Base-by-base conservation (phyloP, 2,329 filamentous ascomycete genomes). In the Leptographium wingfieldii region DNA sequence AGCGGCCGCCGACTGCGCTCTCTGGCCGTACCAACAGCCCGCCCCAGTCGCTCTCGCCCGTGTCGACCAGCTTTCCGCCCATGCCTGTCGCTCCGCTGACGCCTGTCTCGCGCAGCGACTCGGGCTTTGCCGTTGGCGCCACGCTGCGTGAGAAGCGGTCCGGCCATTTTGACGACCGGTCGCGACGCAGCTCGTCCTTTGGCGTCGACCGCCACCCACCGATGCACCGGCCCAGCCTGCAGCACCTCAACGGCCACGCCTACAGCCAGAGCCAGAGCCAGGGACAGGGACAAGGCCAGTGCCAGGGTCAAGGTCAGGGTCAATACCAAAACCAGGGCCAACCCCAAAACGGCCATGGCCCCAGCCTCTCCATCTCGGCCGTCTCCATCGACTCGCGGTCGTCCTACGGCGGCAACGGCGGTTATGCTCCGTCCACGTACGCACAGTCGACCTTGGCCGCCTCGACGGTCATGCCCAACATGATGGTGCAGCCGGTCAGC, bases 121-220 rank as follows among this genome's bases (percentile, higher is more conserved):
- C 92, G 5, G 92, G 90, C 1, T 95, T 94, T 71, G 88, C 90
- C 43, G 77, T 96, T 60, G 86, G 92, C 63, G 84, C 88, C 22
- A 95, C 90, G 5, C 77, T 99, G 60, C 85, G 91, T 38, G 94
- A 97, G 73, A 99, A 97, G 76, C 84, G 92, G 57, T 97, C 94
- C 3, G 92, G 89, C 1, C 90, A 96, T 70, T 96, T 97, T 66
- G 88, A 94, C 67, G 83, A 87, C 63, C 75, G 80, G 65, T 87
- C 87, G n/a, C 83, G 92, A 62, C 84, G 92, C 65, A 96, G 92
- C 74, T 95, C 92, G n/a, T 95, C 92, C 1, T 95, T 96, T 72
- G 89, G 87, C 35, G 78, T 92, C 2, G 89, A 90, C 66, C 85
- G 84, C 70, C 80, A 85, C 65, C 80, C 79, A 46, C 83, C 85